Evolutionary conservation across 768 basidiomycete species (phyloP).

Genomic region (Trametes cubensis): DNA sequence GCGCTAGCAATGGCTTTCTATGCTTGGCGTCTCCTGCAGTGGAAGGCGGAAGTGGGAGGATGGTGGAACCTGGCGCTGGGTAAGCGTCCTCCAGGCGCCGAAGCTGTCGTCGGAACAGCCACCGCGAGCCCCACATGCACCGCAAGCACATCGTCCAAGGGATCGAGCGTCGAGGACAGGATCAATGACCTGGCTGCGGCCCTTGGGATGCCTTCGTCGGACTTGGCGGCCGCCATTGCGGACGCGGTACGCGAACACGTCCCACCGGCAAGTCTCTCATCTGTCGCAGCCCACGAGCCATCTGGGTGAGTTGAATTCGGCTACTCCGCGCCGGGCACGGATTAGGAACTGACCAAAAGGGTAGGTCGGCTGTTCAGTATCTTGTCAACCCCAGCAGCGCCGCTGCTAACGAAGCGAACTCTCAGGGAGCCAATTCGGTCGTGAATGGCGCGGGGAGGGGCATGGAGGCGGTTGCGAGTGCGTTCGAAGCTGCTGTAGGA

Average conservation of each 20-base stretch:
- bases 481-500: constrained; percentile 31
- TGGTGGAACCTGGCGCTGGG: constrained; percentile 63
- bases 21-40: constrained; percentile 50
- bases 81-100: constrained; percentile 35
- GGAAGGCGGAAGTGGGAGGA: constrained; percentile 55
- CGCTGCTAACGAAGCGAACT: constrained; percentile 21
- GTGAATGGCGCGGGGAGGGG: constrained; percentile 15
- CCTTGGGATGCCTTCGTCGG: constrained; percentile 61
- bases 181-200: constrained; percentile 63
- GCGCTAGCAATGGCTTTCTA: constrained; percentile 53
- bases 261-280: constrained; percentile 61
- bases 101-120: constrained; percentile 12
- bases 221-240: constrained; percentile 67
- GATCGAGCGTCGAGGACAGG: constrained; percentile 50
- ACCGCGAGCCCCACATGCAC: constrained; percentile 17
- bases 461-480: constrained; percentile 17
- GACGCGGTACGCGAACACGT: constrained; percentile 59
- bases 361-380: constrained; percentile 28
- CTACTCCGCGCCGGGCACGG: not conserved
- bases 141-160: not conserved
- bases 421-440: constrained; percentile 5
- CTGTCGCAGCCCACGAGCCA: constrained; percentile 50
- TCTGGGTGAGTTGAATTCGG: constrained; percentile 32
- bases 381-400: constrained; percentile 27
- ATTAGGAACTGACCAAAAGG: not conserved